A percentile compares a stretch with the other conserved stretches of the same genome.
These are phyloP conservation scores for Paracamarosporium sp. DNA, from an alignment of 2,329 filamentous ascomycete species.

Conservation along the genomic window DNA sequence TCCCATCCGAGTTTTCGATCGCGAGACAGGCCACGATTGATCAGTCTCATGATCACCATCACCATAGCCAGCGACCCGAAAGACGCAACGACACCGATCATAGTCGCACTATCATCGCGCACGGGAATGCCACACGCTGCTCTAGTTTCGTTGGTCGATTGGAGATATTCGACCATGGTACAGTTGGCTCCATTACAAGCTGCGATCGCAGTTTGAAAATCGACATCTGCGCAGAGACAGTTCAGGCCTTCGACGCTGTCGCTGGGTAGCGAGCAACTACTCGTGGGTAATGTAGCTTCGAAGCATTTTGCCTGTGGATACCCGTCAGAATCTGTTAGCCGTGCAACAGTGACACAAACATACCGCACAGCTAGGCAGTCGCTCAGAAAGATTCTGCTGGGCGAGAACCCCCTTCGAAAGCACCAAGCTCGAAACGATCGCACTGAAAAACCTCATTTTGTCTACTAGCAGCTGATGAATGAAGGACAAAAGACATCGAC, in stretches of 20 bases:
- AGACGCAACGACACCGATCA: constrained; percentile 30
- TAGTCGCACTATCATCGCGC: constrained; percentile 20
- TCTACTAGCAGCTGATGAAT: constrained; percentile 19
- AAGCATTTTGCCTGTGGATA: constrained; percentile 23
- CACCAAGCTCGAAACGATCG: constrained; percentile 38
- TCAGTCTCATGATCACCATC: constrained; percentile 34
- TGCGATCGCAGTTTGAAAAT: constrained; percentile 26
- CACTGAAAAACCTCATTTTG: constrained; percentile 45
- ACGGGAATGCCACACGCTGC: constrained; percentile 34
- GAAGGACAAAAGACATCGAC: background rate
- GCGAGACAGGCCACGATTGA: constrained; percentile 28
- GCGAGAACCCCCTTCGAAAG: background rate
- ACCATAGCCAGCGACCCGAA: constrained; percentile 30
- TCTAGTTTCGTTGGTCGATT: constrained; percentile 30
- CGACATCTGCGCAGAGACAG: constrained; percentile 35
- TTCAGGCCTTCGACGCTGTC: constrained; percentile 19
- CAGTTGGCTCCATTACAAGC: constrained; percentile 36
- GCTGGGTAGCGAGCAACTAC: constrained; percentile 21
- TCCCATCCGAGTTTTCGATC: constrained; percentile 35
- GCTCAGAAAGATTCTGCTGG: background rate
- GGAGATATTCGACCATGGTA: constrained; percentile 32
- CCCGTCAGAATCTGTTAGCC: background rate
- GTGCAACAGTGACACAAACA: background rate
- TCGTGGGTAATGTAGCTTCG: constrained; percentile 16
- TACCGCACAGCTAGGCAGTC: constrained; percentile 7